Conservation (phyloP, 208 protist species). For the Trypanosoma avium region DNA sequence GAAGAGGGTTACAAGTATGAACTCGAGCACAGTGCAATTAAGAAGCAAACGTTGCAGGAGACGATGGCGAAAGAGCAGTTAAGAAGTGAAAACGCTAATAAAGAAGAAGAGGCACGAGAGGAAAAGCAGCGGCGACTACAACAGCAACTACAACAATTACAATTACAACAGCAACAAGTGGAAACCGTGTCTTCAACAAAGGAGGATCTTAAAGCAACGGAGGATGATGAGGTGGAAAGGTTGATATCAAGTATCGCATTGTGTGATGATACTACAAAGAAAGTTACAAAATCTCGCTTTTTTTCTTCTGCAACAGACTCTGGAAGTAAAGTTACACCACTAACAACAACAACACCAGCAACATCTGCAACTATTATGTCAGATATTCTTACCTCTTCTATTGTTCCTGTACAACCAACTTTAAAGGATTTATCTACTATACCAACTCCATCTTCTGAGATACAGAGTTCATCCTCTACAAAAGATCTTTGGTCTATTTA, state of each 20-base stretch:
- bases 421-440: too few relatives aligned
- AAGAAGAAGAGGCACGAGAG: conserved; percentile 28
- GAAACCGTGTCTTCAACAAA: background rate
- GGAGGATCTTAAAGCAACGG: conserved; percentile 7
- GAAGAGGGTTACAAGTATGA: conserved; percentile 85
- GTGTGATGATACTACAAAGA: conserved; percentile 39
- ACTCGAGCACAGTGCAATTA: conserved; percentile 66
- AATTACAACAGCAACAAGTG: too few relatives aligned
- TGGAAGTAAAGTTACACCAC: conserved; percentile 19
- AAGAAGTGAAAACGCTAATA: conserved; percentile 14
- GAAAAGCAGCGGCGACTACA: too few relatives aligned
- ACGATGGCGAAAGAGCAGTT: conserved; percentile 62
- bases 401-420: too few relatives aligned
- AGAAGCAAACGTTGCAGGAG: conserved; percentile 60
- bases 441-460: too few relatives aligned
- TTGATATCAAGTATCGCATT: conserved; percentile 29
- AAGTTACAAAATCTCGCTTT: conserved; percentile 33
- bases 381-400: too few relatives aligned
- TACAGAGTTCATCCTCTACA: background rate
- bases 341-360: background rate
- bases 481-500: conserved; percentile 20
- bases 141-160: too few relatives aligned
- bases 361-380: too few relatives aligned
- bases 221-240: conserved; percentile 30
- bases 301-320: conserved; percentile 26